Conservation (phyloP, 176 grass and related monocot genomes). For the Eragrostis nindensis region DNA sequence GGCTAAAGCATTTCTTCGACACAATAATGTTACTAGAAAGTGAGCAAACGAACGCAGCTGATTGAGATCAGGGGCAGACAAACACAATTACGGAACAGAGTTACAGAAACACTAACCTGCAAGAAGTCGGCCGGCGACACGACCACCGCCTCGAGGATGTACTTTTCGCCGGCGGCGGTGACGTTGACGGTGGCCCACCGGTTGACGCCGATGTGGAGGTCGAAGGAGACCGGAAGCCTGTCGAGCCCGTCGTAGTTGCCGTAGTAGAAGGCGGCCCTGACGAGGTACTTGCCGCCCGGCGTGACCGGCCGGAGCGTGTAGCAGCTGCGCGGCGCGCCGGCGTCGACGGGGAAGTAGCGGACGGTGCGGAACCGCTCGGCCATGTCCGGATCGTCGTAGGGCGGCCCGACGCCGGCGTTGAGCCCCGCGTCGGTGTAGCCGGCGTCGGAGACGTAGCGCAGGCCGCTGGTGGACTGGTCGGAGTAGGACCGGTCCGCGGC, state of each 20-base stretch:
- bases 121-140: slow-evolving; percentile 39
- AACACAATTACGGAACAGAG: too few relatives aligned
- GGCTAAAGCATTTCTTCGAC: too few relatives aligned
- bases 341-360: slow-evolving; percentile 49
- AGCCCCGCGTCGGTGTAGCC: slow-evolving; percentile 25
- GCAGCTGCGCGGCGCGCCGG: slow-evolving; percentile 39
- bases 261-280: slow-evolving; percentile 46
- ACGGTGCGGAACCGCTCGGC: slow-evolving; percentile 23
- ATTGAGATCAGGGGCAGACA: neutral
- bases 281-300: slow-evolving; percentile 37
- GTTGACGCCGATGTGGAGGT: slow-evolving; percentile 57
- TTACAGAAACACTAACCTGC: slow-evolving; percentile 28
- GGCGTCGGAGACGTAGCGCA: slow-evolving; percentile 45
- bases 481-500: neutral
- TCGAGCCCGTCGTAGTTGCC: slow-evolving; percentile 52
- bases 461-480: neutral
- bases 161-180: neutral
- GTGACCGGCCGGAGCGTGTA: slow-evolving; percentile 45
- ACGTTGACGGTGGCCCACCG: slow-evolving; percentile 54
- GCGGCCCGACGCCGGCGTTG: slow-evolving; percentile 28
- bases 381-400: neutral
- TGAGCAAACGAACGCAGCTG: too few relatives aligned
- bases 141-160: slow-evolving; percentile 29
- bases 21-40: too few relatives aligned
- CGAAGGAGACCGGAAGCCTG: slow-evolving; percentile 11